phyloP scores from a whole-genome alignment of 371 early-diverging fungal genomes.

The Lichtheimia ornata region DNA sequence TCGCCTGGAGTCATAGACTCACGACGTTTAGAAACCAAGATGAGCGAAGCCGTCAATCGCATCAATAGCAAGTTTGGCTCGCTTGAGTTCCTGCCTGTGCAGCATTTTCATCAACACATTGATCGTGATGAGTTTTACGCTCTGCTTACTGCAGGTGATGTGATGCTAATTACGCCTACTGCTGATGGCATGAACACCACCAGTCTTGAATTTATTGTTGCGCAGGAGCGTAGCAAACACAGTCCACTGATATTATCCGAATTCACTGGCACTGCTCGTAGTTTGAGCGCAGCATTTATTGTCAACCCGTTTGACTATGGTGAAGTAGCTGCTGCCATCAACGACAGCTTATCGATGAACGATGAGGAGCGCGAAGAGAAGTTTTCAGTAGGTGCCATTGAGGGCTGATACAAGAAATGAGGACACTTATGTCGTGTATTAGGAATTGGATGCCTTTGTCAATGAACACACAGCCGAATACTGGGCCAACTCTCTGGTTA shows the following conservation, averaged over 20 bases:
- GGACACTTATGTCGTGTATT: not conserved
- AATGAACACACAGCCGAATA: slow-evolving; percentile 84
- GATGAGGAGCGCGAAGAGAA: slow-evolving; percentile 88
- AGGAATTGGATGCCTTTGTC: slow-evolving; percentile 85
- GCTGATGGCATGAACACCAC: slow-evolving; percentile 99
- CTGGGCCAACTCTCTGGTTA: slow-evolving; percentile 89
- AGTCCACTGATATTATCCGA: slow-evolving; percentile 95
- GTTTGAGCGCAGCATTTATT: slow-evolving; percentile 82
- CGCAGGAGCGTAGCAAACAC: slow-evolving; percentile 83
- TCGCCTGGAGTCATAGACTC: slow-evolving; percentile 39
- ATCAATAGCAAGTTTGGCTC: slow-evolving; percentile 96
- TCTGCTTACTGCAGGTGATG: slow-evolving; percentile 91
- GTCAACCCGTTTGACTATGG: slow-evolving; percentile 96
- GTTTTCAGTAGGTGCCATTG: slow-evolving; percentile 61
- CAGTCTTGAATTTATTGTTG: slow-evolving; percentile 96
- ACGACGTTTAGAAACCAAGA: slow-evolving; percentile 67
- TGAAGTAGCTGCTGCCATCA: slow-evolving; percentile 86
- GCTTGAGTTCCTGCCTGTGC: slow-evolving; percentile 95
- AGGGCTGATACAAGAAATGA: not conserved
- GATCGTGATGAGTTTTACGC: slow-evolving; percentile 96
- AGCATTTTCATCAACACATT: slow-evolving; percentile 95
- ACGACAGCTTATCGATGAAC: slow-evolving; percentile 78
- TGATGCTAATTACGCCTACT: slow-evolving; percentile 91
- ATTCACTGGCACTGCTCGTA: slow-evolving; percentile 93
- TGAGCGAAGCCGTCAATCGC: slow-evolving; percentile 86